Evolutionary conservation across 495 filamentous ascomycete species (phyloP), one percentile per base, ranked within the genome.

Genomic region (Lasiosphaeria miniovina): DNA sequence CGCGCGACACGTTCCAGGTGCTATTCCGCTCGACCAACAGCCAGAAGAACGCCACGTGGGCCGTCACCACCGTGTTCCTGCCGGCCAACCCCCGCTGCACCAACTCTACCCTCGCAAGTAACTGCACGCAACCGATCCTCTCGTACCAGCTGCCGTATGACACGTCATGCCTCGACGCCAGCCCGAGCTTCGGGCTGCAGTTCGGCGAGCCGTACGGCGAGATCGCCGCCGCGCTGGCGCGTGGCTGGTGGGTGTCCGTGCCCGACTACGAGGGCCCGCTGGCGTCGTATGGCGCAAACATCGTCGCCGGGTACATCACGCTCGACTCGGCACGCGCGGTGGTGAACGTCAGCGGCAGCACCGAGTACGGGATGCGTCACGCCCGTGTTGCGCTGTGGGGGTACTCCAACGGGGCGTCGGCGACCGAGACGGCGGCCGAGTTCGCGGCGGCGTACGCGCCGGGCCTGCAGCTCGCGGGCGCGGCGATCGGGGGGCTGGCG

Each of bases 381-480:
- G 51, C 60, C 6, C 60, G 78, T 5, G 53, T 74, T 0, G 74
- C 63, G 1, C 57, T 83, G 48, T 84, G 78, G 77, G 83, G 83
- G 2, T 87, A 84, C 63, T 83, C 79, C 14, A 82, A 83, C 33
- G 84, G 83, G 35, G 73, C 76, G 4, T 71, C 84, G 34, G 82
- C 82, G 1, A 82, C 73, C 1, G 80, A 82, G 53, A 81, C 74
- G 69, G 83, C 82, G 0, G 77, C 75, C 31, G 78, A 83, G 60
- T 60, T 85, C 36, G 80, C 84, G 32, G 68, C 67, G n/a, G 65
- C 68, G 31, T 87, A 87, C 65, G 84, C 84, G 2, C 78, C 82
- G 0, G 77, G 82, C 33, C 64, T 87, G 4, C 59, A 74, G 36
- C 73, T 86, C 61, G 71, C 70, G n/a, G 83, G 81, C 9, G 79